These are phyloP conservation scores for Lathyrus aphaca DNA, from an alignment of 306 rosid species.

Conservation along the genomic window DNA sequence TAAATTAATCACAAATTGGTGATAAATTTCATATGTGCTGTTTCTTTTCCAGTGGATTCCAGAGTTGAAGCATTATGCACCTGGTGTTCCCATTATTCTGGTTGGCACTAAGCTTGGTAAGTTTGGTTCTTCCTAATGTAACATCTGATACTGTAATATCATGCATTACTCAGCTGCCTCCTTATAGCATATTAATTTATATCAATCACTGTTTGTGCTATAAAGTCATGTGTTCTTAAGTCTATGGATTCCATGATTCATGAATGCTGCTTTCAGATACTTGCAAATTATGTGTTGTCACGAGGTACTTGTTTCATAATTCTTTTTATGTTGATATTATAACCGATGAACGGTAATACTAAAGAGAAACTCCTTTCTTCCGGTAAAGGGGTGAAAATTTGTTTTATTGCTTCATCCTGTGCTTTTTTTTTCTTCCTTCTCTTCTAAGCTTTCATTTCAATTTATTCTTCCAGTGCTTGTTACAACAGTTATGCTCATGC, in stretches of 20 bases:
- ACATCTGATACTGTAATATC: slow-evolving; percentile 19
- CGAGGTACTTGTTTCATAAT: background rate
- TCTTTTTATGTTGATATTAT: slow-evolving; percentile 7
- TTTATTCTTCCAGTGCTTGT: slow-evolving; percentile 1
- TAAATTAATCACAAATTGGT: slow-evolving; percentile 3
- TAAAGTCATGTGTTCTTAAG: slow-evolving; percentile 18
- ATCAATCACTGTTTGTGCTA: background rate
- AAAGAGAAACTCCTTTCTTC: background rate
- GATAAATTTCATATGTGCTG: slow-evolving; percentile 31
- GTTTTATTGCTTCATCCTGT: background rate
- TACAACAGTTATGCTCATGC: slow-evolving; percentile 3
- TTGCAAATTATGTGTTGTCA: background rate
- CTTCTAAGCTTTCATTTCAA: slow-evolving; percentile 13
- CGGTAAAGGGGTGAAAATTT: background rate
- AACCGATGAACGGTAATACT: slow-evolving; percentile 4
- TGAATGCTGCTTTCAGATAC: slow-evolving; percentile 5
- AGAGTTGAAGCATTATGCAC: slow-evolving; percentile 99
- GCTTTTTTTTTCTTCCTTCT: background rate
- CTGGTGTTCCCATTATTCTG: slow-evolving; percentile 93
- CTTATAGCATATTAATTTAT: background rate
- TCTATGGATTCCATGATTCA: slow-evolving; percentile 17
- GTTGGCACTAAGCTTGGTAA: slow-evolving; percentile 98
- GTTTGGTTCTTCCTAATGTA: slow-evolving; percentile 35
- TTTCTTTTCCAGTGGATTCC: slow-evolving; percentile 91
- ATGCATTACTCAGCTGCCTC: slow-evolving; percentile 5